Conservation (phyloP, 148 eudicot species). For the Dianthus caryophyllus region DNA sequence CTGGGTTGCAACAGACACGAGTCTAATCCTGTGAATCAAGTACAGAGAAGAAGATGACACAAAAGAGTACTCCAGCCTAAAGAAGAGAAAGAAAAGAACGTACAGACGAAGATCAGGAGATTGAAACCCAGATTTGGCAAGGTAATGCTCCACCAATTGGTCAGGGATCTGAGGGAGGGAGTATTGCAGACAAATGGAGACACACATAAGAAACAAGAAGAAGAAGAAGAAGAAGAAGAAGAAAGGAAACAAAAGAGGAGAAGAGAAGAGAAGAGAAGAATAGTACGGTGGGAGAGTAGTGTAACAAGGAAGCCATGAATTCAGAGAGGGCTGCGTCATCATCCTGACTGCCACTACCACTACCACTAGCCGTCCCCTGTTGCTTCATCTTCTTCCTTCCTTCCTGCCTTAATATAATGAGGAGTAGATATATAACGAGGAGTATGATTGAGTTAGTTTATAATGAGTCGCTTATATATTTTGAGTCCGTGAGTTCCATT, state of each 20-base stretch:
- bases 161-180: slow-evolving; percentile 73
- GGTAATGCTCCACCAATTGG: slow-evolving; percentile 90
- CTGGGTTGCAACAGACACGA: slow-evolving; percentile 94
- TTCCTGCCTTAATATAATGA: no score
- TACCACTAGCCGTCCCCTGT: slow-evolving; percentile 26
- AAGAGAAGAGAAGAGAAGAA: neutral
- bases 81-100: slow-evolving; percentile 19
- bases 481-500: no score
- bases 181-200: neutral
- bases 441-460: no score
- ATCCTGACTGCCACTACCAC: slow-evolving; percentile 48
- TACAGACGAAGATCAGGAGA: slow-evolving; percentile 89
- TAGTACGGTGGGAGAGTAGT: slow-evolving; percentile 71
- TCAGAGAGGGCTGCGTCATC: slow-evolving; percentile 71
- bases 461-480: no score
- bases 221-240: neutral
- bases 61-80: no score
- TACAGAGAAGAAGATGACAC: neutral
- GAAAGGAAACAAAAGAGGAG: no score
- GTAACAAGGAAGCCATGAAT: slow-evolving; percentile 77
- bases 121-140: slow-evolving; percentile 82
- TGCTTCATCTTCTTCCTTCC: slow-evolving; percentile 21
- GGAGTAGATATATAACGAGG: no score
- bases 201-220: neutral
- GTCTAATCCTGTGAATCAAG: slow-evolving; percentile 84